Evolutionary conservation across 768 basidiomycete species (phyloP), one percentile per base, ranked within the genome.

Genomic region (Filobasidium wieringae): DNA sequence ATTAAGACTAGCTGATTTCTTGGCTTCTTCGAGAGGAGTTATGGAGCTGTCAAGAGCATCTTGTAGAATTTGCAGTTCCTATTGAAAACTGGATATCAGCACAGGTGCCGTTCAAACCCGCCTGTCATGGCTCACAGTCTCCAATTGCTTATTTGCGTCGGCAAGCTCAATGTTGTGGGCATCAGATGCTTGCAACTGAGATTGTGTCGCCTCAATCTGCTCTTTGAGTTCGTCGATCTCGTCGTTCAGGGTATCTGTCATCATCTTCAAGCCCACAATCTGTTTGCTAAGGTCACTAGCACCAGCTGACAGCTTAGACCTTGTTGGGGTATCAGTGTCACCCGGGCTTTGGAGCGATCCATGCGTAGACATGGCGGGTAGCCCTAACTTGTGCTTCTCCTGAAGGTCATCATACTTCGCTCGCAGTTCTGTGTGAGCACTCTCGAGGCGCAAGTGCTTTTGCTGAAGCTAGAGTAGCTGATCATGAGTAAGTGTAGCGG

Each of bases 221-320:
- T 87, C 84, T 7, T 79, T 73, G 1, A 80, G 70, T 26, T 78
- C 75, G 2, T 81, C 68, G 64, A 82, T 87, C 73, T 95, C 91
- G 65, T 86, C 85, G 67, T 87, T 86, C 37, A 95, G 77, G 64
- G 90, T 86, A 68, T 88, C 85, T 22, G 95, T 82, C 65, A 95
- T 88, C 66, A 88, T 84, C 73, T 72, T 69, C 57, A 70, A 71
- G 7, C 72, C 72, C 30, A 64, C 58, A 43, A 70, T 59, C 39
- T 62, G 63, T 52, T 69, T 69, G 7, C 69, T 68, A 30, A 58
- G 57, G 33, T 64, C 62, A 40, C 53, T 51, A 14, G 65, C 55
- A 14, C 62, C 65, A 29, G 64, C 61, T 0, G 71, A 70, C 29
- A 68, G 47, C 7, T 64, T 41, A 9, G 65, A 58, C 54, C 55